Base-by-base conservation (phyloP, 2,329 filamentous ascomycete species). In the Aspergillus pseudotamarii region DNA sequence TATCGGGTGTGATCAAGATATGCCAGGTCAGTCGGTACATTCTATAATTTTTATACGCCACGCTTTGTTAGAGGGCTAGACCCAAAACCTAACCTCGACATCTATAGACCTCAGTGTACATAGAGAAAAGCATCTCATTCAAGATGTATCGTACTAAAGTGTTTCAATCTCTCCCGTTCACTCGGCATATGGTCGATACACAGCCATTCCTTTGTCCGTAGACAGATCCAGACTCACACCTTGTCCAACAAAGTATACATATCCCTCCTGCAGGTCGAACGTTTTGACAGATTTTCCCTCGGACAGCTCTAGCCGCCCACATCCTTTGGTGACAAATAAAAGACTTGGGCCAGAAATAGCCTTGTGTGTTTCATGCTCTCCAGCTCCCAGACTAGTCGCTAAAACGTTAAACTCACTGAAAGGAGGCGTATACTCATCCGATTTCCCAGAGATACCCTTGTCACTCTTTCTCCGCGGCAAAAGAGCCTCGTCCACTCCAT, bases 401-500 rank as follows among this genome's bases (percentile, higher is more conserved):
- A 92, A 77, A 79, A 93, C 86, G 68, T 88, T 85, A 71, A 94
- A 93, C 76, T 93, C 91, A 69, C 85, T 88, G 75, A 92, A 83
- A 0, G 89, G 89, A 6, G 90, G 90, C 11, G 81, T 82, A 71
- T 91, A 91, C 1, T 88, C 78, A 57, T 83, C 81, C 1, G 89
- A 91, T 75, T 85, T 88, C 0, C 88, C 88, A 48, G 83, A 81
- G 64, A 79, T 79, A 56, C 87, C 84, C 64, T 84, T 82, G 0
- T 80, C 75, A 61, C 83, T 87, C 55, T 75, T 74, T 60, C 81
- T 75, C 0, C 82, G 76, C 2, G 80, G 81, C 6, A 93, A 76
- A 4, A 85, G 77, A 2, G 87, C 84, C 60, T 91, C 85, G 3
- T 85, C 78, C 3, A 80, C 77, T 23, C 81, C 81, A 64, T 91